These are phyloP conservation scores for Neonectria sp. DNA, from an alignment of 2,329 filamentous ascomycete species.

Conservation along the genomic window DNA sequence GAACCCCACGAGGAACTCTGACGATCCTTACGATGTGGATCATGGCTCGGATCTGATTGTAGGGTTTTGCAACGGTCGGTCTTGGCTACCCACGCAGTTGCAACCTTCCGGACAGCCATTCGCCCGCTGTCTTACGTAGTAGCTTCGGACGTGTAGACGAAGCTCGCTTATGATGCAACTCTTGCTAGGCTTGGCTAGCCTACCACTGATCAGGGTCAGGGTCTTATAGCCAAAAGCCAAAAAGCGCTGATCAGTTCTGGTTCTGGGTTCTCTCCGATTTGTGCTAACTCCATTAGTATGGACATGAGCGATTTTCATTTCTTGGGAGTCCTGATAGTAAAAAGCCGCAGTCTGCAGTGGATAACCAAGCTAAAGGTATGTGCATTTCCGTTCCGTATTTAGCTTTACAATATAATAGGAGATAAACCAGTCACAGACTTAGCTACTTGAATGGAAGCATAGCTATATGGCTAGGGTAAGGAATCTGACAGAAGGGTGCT, in stretches of 20 bases:
- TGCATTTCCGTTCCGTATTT: too few species aligned
- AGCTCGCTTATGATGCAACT: neutral
- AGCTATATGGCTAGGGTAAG: too few species aligned
- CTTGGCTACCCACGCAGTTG: neutral
- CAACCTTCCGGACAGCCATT: neutral
- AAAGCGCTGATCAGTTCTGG: neutral
- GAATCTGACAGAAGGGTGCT: too few species aligned
- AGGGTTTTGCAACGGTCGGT: neutral
- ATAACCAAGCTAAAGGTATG: too few species aligned
- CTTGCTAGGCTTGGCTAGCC: neutral
- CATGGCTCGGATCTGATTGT: neutral
- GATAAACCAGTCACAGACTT: too few species aligned
- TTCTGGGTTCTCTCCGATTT: neutral
- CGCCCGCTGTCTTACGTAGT: neutral
- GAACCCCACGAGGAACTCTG: neutral
- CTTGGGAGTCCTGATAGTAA: too few species aligned
- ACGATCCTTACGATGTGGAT: neutral
- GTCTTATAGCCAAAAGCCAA: neutral
- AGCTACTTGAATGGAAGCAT: too few species aligned
- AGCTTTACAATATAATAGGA: too few species aligned
- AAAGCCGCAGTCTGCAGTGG: too few species aligned
- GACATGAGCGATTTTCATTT: neutral
- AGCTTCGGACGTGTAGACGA: neutral
- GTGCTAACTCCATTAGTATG: neutral
- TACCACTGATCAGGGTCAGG: neutral